A percentile compares a stretch with the other conserved stretches of the same genome.
phyloP scores from a whole-genome alignment of 768 basidiomycete species.

The Trametes cubensis region DNA sequence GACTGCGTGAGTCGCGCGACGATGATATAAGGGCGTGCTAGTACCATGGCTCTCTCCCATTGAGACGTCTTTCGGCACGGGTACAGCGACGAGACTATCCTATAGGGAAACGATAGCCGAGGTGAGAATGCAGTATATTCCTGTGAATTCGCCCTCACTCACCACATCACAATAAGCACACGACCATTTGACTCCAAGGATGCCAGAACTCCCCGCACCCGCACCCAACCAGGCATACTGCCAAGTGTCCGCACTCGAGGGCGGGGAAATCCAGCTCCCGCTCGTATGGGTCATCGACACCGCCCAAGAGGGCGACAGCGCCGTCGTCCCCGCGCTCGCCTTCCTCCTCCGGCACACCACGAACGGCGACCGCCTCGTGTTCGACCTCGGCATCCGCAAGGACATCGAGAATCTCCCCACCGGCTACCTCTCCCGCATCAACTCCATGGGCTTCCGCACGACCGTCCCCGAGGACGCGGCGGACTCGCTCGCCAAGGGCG shows the following conservation, averaged over 20 bases:
- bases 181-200: not conserved
- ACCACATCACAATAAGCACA: not conserved
- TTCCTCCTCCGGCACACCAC: constrained; percentile 55
- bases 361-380: constrained; percentile 38
- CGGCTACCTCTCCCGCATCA: constrained; percentile 4
- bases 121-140: too few species aligned
- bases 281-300: constrained; percentile 17
- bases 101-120: too few species aligned
- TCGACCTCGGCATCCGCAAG: constrained; percentile 59
- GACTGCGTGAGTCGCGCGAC: too few species aligned
- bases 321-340: constrained; percentile 46
- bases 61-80: too few species aligned
- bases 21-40: too few species aligned
- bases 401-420: constrained; percentile 33
- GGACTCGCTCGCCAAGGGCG: constrained; percentile 56
- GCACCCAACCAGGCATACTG: constrained; percentile 15
- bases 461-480: constrained; percentile 36
- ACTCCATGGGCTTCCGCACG: constrained; percentile 12
- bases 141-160: too few species aligned
- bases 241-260: constrained; percentile 20
- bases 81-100: too few species aligned
- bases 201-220: constrained; percentile 9
- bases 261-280: constrained; percentile 9
- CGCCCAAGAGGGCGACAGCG: constrained; percentile 13
- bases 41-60: too few species aligned